Conservation (phyloP, 2,329 filamentous ascomycete genomes). For the Fusarium gaditjirri region DNA sequence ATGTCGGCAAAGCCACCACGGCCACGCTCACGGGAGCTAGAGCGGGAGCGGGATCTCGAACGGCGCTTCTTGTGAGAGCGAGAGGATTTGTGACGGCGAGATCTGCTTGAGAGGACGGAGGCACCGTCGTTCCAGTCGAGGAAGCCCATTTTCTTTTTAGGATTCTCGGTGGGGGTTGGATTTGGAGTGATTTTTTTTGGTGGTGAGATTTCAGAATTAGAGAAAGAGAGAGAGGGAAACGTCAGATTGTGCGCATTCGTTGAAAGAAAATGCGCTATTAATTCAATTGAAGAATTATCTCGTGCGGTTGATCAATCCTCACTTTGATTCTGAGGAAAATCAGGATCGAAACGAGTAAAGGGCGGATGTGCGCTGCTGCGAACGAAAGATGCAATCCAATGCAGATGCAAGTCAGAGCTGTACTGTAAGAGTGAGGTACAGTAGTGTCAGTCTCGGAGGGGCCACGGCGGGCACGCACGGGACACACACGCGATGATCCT, state of each 20-base stretch:
- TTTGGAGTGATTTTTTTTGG: neutral
- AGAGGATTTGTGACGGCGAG: conserved; percentile 45
- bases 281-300: conserved; percentile 1
- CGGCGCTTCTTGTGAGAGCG: conserved; percentile 50
- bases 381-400: conserved; percentile 25
- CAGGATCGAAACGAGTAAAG: conserved; percentile 4
- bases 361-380: conserved; percentile 10
- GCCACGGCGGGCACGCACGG: conserved; percentile 1
- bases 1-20: conserved; percentile 49
- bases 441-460: conserved; percentile 10
- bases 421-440: conserved; percentile 1
- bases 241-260: conserved; percentile 20
- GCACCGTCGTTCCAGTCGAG: conserved; percentile 49
- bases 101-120: conserved; percentile 46
- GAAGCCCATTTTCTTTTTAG: conserved; percentile 46
- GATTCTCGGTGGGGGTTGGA: neutral
- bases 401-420: conserved; percentile 40
- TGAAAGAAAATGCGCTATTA: neutral
- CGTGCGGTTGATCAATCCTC: neutral
- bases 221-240: neutral
- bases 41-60: conserved; percentile 53
- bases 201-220: neutral
- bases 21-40: conserved; percentile 48
- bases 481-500: conserved; percentile 3
- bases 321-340: conserved; percentile 1